phyloP scores from a whole-genome alignment of 2,329 filamentous ascomycete species.

The Zasmidium citrigriseum region DNA sequence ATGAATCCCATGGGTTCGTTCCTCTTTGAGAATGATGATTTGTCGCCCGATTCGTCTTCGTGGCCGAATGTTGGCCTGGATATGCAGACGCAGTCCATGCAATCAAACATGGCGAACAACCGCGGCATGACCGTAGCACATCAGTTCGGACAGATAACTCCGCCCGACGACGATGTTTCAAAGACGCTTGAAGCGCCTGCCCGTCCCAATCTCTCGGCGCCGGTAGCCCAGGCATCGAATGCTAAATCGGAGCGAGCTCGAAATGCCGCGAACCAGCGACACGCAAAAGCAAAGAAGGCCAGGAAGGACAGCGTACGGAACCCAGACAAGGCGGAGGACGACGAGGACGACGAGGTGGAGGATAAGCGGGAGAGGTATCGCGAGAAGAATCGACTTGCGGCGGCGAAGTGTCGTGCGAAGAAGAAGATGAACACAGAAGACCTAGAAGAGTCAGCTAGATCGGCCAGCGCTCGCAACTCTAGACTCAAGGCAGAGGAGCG shows the following conservation, averaged over 20 bases:
- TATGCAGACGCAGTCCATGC: constrained; percentile 11
- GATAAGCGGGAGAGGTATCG: constrained; percentile 61
- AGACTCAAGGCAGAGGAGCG: constrained; percentile 34
- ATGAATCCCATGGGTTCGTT: constrained; percentile 1
- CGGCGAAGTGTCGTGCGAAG: constrained; percentile 73
- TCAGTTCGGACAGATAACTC: constrained; percentile 41
- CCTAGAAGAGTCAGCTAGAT: constrained; percentile 50
- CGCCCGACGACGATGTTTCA: constrained; percentile 33
- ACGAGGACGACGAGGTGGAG: constrained; percentile 27
- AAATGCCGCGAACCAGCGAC: constrained; percentile 33
- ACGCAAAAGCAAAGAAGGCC: constrained; percentile 31
- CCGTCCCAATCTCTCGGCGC: neutral
- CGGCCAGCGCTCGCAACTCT: constrained; percentile 37
- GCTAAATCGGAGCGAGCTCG: constrained; percentile 34
- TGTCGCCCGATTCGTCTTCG: constrained; percentile 8
- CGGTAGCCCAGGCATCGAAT: constrained; percentile 10
- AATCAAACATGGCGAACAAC: constrained; percentile 18
- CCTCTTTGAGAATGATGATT: constrained; percentile 7
- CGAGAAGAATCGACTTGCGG: constrained; percentile 71
- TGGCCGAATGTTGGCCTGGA: constrained; percentile 8
- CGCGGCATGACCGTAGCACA: constrained; percentile 23
- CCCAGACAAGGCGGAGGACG: constrained; percentile 8
- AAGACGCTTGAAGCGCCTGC: constrained; percentile 11
- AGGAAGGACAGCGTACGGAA: constrained; percentile 21
- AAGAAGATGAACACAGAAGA: constrained; percentile 59